These are phyloP conservation scores for Malassezia dermatis DNA, from an alignment of 1,284 basidiomycete species.

Conservation along the genomic window DNA sequence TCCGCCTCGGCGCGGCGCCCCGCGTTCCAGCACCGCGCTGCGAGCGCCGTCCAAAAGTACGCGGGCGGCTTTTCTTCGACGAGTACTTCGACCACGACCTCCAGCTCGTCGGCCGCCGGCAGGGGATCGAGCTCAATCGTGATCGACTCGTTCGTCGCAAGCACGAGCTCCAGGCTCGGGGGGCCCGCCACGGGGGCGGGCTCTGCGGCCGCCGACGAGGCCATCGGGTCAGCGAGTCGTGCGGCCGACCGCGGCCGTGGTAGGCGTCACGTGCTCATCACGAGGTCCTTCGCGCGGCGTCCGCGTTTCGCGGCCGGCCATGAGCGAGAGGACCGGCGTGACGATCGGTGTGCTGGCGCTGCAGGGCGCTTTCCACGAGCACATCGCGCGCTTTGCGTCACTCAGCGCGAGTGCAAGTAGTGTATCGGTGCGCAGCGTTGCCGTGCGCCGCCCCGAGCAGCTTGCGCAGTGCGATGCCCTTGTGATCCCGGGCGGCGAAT, in stretches of 20 bases:
- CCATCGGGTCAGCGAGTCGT: background rate
- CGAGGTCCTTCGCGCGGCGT: constrained; percentile 2
- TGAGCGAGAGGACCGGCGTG: constrained; percentile 10
- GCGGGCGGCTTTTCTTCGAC: constrained; percentile 30
- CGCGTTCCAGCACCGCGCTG: constrained; percentile 29
- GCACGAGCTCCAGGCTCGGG: constrained; percentile 28
- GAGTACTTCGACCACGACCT: constrained; percentile 35
- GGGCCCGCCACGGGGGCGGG: constrained; percentile 11
- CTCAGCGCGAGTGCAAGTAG: constrained; percentile 8
- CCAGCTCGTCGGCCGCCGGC: constrained; percentile 31
- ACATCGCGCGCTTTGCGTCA: constrained; percentile 55
- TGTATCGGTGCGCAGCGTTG: constrained; percentile 46
- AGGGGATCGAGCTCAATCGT: constrained; percentile 36
- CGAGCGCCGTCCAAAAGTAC: constrained; percentile 35
- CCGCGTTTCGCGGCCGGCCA: background rate
- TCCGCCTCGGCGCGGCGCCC: constrained; percentile 26
- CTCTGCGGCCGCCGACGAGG: background rate
- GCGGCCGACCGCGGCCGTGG: background rate
- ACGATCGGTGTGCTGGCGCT: constrained; percentile 57
- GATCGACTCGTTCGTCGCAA: constrained; percentile 34
- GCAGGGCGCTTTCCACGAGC: constrained; percentile 88
- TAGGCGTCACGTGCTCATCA: background rate
- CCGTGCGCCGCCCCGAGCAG: constrained; percentile 68
- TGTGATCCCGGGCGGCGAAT: constrained; percentile 82
- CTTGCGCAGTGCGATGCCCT: constrained; percentile 68